These are phyloP conservation scores for Huiozyma sinensis DNA, from an alignment of 805 yeast genomes.

Conservation along the genomic window DNA sequence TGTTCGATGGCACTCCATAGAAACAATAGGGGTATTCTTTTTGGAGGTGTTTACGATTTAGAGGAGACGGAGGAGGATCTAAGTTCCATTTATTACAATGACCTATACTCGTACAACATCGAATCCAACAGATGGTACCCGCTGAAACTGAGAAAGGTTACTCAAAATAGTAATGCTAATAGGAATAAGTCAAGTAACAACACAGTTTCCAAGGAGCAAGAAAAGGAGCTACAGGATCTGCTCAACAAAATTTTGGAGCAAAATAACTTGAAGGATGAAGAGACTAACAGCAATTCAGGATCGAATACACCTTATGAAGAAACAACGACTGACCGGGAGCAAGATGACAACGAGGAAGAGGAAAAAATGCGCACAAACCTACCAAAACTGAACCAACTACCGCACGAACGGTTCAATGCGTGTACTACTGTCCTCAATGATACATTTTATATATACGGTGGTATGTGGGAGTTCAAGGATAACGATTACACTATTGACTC, in stretches of 20 bases:
- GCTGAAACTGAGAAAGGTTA: conserved; percentile 24
- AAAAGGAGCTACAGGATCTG: conserved; percentile 73
- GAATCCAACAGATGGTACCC: conserved; percentile 87
- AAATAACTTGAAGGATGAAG: conserved; percentile 56
- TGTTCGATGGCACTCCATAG: conserved; percentile 73
- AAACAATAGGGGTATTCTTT: conserved; percentile 72
- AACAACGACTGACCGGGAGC: conserved; percentile 17
- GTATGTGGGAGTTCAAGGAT: conserved; percentile 83
- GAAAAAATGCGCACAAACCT: conserved; percentile 20
- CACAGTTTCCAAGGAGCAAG: conserved; percentile 40
- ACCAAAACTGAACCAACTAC: conserved; percentile 40
- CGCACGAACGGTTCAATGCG: conserved; percentile 85
- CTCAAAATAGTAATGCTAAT: conserved; percentile 4
- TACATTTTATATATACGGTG: conserved; percentile 74
- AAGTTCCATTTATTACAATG: conserved; percentile 75
- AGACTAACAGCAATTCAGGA: conserved; percentile 30
- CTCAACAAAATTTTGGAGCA: conserved; percentile 63
- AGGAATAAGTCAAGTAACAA: conserved; percentile 36
- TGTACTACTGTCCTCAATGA: conserved; percentile 80
- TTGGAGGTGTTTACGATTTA: conserved; percentile 92
- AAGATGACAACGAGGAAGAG: conserved; percentile 18
- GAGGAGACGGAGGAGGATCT: conserved; percentile 92
- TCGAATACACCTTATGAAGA: conserved; percentile 19
- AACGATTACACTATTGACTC: conserved; percentile 77
- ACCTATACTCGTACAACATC: conserved; percentile 67